Conservation (phyloP, 2,329 filamentous ascomycete species). For the Stachybotrys elegans region DNA sequence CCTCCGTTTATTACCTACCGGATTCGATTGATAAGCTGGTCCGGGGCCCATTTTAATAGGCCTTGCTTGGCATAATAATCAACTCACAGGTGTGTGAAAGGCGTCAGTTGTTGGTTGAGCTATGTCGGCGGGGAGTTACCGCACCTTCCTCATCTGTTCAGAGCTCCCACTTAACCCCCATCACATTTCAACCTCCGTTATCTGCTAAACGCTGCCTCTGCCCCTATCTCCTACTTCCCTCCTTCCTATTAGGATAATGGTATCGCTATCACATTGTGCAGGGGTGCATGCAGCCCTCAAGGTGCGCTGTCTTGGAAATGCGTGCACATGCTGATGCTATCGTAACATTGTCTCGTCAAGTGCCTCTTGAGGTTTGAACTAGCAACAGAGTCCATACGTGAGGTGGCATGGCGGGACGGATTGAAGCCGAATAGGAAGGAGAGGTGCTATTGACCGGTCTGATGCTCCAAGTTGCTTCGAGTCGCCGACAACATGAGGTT, state of each 20-base stretch:
- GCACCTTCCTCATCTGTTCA: background rate
- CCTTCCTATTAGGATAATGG: conserved; percentile 2
- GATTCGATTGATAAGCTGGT: too few species aligned
- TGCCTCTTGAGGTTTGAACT: background rate
- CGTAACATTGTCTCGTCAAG: background rate
- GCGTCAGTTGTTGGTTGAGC: background rate
- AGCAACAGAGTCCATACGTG: too few species aligned
- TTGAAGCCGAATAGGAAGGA: background rate
- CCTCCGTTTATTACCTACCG: too few species aligned
- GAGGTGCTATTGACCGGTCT: background rate
- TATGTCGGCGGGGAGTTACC: background rate
- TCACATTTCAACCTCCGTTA: background rate
- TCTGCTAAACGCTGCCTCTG: background rate
- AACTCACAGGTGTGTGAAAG: background rate
- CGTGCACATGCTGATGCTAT: background rate
- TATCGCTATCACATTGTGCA: too few species aligned
- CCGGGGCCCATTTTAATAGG: too few species aligned
- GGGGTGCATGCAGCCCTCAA: background rate
- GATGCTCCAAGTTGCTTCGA: too few species aligned
- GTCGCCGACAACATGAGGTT: too few species aligned
- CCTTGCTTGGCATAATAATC: too few species aligned
- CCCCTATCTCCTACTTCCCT: background rate
- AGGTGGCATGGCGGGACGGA: background rate
- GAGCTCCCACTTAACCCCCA: background rate
- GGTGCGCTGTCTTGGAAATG: background rate